phyloP scores from a whole-genome alignment of 129 eudicot species.

The Helichrysum umbraculigerum region DNA sequence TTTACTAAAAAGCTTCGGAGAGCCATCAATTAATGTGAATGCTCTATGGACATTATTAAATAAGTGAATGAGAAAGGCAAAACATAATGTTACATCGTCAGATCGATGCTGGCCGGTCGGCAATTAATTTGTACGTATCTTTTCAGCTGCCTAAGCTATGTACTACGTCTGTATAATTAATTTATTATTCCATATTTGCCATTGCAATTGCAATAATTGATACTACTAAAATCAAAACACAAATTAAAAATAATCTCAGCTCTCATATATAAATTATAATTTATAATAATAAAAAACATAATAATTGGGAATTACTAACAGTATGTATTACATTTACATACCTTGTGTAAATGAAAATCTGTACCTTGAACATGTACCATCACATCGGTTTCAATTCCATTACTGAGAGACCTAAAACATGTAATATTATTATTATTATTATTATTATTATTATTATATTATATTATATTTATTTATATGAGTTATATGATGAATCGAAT shows the following conservation, averaged over 20 bases:
- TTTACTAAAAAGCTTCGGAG: too few relatives aligned
- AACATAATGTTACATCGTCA: neutral
- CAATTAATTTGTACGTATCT: constrained; percentile 14
- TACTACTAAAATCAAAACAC: neutral
- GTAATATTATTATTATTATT: neutral
- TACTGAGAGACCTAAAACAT: constrained; percentile 44
- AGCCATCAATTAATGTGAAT: too few relatives aligned
- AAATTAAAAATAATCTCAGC: too few relatives aligned
- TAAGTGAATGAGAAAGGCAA: constrained; percentile 14
- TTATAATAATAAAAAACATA: neutral
- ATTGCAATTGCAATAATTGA: too few relatives aligned
- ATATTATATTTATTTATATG: neutral
- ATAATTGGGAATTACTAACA: neutral
- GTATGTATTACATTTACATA: neutral
- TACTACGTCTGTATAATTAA: neutral
- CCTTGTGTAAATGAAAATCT: constrained; percentile 73
- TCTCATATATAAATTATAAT: neutral
- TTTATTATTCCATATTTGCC: too few relatives aligned
- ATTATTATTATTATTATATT: too few relatives aligned
- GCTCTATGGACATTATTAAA: constrained; percentile 25
- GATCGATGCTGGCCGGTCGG: neutral
- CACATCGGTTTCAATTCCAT: constrained; percentile 58
- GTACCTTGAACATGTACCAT: constrained; percentile 54
- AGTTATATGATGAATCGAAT: too few relatives aligned
- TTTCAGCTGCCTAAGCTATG: neutral